Base-by-base conservation (phyloP, 108 stramenopile genomes). In the Cyclostephanos invisitatus region DNA sequence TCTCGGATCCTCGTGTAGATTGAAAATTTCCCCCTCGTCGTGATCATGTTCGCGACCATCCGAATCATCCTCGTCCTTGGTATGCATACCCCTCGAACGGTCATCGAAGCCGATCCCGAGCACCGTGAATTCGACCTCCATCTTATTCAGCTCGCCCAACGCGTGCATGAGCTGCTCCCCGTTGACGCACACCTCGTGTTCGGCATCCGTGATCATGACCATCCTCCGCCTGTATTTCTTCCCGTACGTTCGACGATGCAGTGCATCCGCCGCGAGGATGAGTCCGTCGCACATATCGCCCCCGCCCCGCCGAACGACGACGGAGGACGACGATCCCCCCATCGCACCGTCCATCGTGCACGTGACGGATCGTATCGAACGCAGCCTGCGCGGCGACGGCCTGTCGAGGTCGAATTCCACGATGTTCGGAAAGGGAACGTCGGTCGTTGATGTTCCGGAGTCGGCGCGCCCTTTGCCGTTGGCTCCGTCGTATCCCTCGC, bases 171-270 rank as follows among this genome's bases (percentile, higher is more conserved):
- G 60, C 50, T 79, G 86, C n/a, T 81, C 72, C 4, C 57, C 66
- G 64, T 87, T 72, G 21, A 89, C 73, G 14, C 78, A 40, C 48
- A 93, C 73, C 60, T 84, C 67, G 73, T 88, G 85, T 44, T 86
- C 88, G 9, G 89, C 91, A 85, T 96, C 95, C 2, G 95, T 96
- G 28, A 93, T 68, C 25, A 96, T 27, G 15, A 92, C 71, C 55
- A 96, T 91, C 14, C 66, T 68, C 32, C 92, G 72, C 49, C 73
- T 71, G 56, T 64, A 83, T 36, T 84, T 86, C 42, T 90, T 90
- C 11, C 82, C 78, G 5, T 40, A 5, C 5, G 91, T 95, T 24
- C 81, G 63, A 7, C 81, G 73, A 64, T 87, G 74, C 7, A 96
- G 44, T 14, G 87, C 72, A 66, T 91, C 90, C 9, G 92, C 91